Evolutionary conservation across 768 basidiomycete species (phyloP).

Genomic region (Serpula lacrymans): DNA sequence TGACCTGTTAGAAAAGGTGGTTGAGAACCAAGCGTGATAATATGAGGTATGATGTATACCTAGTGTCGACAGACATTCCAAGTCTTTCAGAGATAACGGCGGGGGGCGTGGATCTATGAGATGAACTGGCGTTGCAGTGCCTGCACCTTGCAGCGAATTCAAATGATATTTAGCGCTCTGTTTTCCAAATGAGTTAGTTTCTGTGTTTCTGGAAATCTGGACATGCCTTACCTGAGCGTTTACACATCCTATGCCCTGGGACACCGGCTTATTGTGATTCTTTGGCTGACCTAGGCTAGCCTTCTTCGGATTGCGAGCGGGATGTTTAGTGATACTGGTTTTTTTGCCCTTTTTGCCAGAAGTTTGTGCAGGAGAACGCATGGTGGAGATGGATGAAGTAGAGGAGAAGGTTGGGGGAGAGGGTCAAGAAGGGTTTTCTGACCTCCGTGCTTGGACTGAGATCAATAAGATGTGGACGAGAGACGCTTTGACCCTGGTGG

Average conservation of each 20-base stretch:
- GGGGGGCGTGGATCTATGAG: slow-evolving; percentile 36
- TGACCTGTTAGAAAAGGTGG: slow-evolving; percentile 28
- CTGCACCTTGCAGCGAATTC: too few species aligned
- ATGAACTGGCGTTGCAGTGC: slow-evolving; percentile 11
- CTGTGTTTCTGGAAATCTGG: too few species aligned
- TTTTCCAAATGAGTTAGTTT: too few species aligned
- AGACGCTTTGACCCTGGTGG: not conserved
- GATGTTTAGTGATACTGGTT: too few species aligned
- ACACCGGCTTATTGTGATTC: too few species aligned
- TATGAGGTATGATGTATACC: slow-evolving; percentile 22
- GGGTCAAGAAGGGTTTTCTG: too few species aligned
- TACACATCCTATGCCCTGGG: too few species aligned
- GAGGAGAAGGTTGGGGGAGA: not conserved
- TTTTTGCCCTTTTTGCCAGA: too few species aligned
- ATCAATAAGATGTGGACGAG: slow-evolving; percentile 2
- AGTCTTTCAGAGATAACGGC: slow-evolving; percentile 32
- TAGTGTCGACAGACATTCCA: slow-evolving; percentile 41
- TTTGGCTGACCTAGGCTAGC: too few species aligned
- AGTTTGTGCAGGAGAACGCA: not conserved
- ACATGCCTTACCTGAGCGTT: too few species aligned
- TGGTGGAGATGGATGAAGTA: not conserved
- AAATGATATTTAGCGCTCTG: too few species aligned
- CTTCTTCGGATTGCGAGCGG: too few species aligned
- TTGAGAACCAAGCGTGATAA: not conserved
- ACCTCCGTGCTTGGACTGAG: slow-evolving; percentile 1